Conservation (phyloP, 2,329 filamentous ascomycete genomes). For the Geoglossum cookeanum region DNA sequence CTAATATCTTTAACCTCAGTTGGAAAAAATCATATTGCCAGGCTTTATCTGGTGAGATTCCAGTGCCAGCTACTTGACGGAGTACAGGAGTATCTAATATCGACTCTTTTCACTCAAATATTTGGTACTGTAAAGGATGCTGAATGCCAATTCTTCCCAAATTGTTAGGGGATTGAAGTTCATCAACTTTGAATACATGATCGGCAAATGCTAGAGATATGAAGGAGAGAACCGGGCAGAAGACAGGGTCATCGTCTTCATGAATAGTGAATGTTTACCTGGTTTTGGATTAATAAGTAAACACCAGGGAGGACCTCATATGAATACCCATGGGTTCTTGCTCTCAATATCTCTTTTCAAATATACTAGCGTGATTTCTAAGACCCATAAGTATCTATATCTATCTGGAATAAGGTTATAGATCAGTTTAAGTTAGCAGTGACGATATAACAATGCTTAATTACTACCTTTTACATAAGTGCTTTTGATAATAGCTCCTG, state of each 20-base stretch:
- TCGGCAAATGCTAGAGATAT: conserved; percentile 1
- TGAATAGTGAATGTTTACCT: conserved; percentile 1
- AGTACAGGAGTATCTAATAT: neutral
- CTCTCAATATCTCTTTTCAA: neutral
- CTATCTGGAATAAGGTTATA: neutral
- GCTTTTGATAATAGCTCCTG: neutral
- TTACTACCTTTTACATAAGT: neutral
- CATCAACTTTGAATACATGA: neutral
- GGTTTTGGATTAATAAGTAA: neutral
- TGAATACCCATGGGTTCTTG: neutral
- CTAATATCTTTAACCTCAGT: neutral
- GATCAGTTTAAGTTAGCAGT: conserved; percentile 1
- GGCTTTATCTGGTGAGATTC: neutral
- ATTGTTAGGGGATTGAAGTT: conserved; percentile 1
- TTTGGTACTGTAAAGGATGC: neutral
- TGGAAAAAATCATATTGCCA: neutral
- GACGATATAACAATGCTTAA: neutral
- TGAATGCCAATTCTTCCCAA: neutral
- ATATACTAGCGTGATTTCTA: neutral
- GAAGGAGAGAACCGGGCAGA: neutral
- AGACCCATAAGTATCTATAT: neutral
- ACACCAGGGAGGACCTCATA: neutral
- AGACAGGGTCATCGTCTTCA: neutral
- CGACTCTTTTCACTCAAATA: neutral
- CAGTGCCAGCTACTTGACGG: neutral